Evolutionary conservation across 768 basidiomycete species (phyloP).

Genomic region (Macrocybe gigantea): DNA sequence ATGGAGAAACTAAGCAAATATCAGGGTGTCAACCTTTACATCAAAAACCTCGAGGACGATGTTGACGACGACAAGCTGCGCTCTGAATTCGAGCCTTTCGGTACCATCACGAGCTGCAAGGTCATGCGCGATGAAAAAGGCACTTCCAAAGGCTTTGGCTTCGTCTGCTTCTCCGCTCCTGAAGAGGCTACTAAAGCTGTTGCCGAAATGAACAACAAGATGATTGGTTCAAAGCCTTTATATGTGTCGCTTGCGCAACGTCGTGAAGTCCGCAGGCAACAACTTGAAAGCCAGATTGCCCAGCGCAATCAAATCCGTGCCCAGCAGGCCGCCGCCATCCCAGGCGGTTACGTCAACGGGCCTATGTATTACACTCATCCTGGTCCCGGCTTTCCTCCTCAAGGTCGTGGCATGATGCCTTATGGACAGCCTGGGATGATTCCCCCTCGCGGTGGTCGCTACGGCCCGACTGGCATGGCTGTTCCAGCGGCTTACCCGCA

Average conservation of each 20-base stretch:
- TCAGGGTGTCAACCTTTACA: conserved; percentile 97
- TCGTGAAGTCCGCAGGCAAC: conserved; percentile 95
- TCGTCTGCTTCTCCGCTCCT: conserved; percentile 97
- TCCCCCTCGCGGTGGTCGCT: conserved; percentile 59
- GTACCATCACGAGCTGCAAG: conserved; percentile 97
- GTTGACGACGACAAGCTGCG: conserved; percentile 97
- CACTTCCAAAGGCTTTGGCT: conserved; percentile 94
- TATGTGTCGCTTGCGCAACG: conserved; percentile 99
- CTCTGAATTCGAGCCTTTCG: conserved; percentile 93
- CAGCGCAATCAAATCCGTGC: conserved; percentile 96
- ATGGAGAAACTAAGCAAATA: conserved; percentile 98
- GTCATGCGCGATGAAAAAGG: conserved; percentile 98
- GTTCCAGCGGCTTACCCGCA: conserved; percentile 68
- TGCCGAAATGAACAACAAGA: conserved; percentile 99
- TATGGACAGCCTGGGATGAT: conserved; percentile 84
- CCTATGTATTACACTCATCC: conserved; percentile 88
- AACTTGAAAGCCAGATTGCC: conserved; percentile 97
- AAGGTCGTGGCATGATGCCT: conserved; percentile 74
- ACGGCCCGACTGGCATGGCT: conserved; percentile 52
- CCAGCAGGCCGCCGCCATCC: conserved; percentile 88
- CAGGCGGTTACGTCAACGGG: conserved; percentile 76
- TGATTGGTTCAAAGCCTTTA: conserved; percentile 97
- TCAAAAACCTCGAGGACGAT: conserved; percentile 99
- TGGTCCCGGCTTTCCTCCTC: conserved; percentile 76
- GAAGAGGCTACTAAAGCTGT: conserved; percentile 99